Evolutionary conservation across 2,329 filamentous ascomycete genomes (phyloP).

Genomic region (Fusarium vanettenii): DNA sequence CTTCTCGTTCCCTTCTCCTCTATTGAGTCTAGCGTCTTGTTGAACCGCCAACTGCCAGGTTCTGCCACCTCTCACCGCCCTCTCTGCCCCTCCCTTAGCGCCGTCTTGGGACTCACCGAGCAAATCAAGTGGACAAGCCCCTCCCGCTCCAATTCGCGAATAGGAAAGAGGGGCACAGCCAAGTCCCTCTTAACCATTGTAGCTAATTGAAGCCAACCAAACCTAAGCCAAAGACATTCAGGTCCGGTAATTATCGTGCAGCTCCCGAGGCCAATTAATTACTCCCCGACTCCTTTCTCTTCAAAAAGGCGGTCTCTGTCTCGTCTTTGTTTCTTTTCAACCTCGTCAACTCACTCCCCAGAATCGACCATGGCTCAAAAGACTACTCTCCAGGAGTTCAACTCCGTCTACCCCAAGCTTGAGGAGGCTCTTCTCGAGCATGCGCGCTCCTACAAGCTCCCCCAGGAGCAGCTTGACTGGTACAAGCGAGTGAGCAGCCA

Average conservation of each 20-base stretch:
- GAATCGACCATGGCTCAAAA: constrained; percentile 70
- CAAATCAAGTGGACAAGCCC: constrained; percentile 19
- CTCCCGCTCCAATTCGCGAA: constrained; percentile 22
- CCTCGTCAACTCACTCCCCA: background rate
- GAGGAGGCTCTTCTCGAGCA: constrained; percentile 84
- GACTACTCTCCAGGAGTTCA: constrained; percentile 86
- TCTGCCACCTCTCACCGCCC: constrained; percentile 26
- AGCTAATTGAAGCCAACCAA: background rate
- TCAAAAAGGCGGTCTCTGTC: constrained; percentile 24
- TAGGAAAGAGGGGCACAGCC: constrained; percentile 42
- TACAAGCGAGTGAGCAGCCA: constrained; percentile 75
- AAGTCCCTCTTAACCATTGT: background rate
- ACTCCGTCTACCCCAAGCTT: constrained; percentile 88
- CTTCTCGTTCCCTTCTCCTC: background rate
- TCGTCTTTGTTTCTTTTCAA: background rate
- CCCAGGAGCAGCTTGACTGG: constrained; percentile 84
- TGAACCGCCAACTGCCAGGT: constrained; percentile 9
- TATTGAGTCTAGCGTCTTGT: background rate
- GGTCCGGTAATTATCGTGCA: constrained; percentile 41
- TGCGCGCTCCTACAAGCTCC: constrained; percentile 84
- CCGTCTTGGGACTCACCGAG: constrained; percentile 42
- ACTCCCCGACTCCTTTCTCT: constrained; percentile 12
- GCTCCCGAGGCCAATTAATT: constrained; percentile 17
- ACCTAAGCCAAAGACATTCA: background rate
- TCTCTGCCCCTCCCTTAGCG: constrained; percentile 21